Conservation (phyloP, 371 early-diverging fungal species). For the Mortierella sp. region DNA sequence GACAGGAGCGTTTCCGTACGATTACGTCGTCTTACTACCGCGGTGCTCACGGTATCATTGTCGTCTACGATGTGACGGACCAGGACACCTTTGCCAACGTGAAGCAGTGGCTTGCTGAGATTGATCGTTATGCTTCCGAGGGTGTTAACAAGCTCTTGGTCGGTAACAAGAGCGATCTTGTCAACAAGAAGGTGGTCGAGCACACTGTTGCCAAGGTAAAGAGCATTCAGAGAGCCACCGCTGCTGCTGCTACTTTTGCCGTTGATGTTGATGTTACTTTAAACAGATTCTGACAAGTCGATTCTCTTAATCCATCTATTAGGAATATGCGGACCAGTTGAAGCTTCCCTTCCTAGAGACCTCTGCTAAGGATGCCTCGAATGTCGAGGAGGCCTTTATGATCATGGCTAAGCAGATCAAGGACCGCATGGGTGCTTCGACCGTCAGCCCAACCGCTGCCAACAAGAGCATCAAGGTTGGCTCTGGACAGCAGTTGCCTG, state of each 20-base stretch:
- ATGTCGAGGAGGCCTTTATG: constrained; percentile 97
- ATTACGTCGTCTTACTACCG: constrained; percentile 99
- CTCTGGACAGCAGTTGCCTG: constrained; percentile 51
- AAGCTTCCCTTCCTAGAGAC: constrained; percentile 94
- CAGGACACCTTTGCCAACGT: constrained; percentile 93
- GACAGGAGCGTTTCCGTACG: constrained; percentile 99
- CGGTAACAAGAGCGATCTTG: constrained; percentile 99
- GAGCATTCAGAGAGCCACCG: neutral
- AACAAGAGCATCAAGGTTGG: constrained; percentile 53
- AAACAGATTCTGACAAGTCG: too few relatives aligned
- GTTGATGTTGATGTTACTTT: too few relatives aligned
- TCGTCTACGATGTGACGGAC: constrained; percentile 99
- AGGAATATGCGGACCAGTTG: constrained; percentile 87
- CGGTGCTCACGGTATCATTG: constrained; percentile 98
- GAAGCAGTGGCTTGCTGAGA: constrained; percentile 97
- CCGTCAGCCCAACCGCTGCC: constrained; percentile 41
- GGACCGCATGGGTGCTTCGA: constrained; percentile 52
- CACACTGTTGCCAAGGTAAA: constrained; percentile 73
- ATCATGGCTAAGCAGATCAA: constrained; percentile 90
- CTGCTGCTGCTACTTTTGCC: neutral
- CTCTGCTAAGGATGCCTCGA: constrained; percentile 92
- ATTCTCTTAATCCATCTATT: too few relatives aligned
- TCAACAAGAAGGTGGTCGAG: constrained; percentile 86
- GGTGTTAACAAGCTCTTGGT: constrained; percentile 95
- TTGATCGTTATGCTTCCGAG: constrained; percentile 96